Evolutionary conservation across 2,329 filamentous ascomycete species (phyloP), one percentile per base, ranked within the genome.

Genomic region (Mycogone perniciosa): DNA sequence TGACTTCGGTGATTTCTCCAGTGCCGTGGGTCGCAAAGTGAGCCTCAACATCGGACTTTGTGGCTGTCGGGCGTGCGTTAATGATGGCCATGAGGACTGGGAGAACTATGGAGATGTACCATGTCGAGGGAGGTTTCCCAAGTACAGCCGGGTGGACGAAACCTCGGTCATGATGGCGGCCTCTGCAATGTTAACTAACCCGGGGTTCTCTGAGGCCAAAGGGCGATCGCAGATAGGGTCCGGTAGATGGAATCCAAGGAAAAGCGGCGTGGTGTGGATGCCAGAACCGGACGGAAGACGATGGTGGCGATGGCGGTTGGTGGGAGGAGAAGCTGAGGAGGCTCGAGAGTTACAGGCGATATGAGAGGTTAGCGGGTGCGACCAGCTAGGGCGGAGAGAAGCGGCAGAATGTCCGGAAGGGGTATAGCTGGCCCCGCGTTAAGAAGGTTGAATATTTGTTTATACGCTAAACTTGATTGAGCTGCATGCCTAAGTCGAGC

Each of bases 1-100:
- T 99, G 76, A 99, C 92, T 76, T 99, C 93, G 61, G 88, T 93
- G 69, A 99, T 97, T 71, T 96, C 90, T 71, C 93, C 93, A 62
- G 90, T 92, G 68, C 92, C 93, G 84, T 96, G 90, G 66, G 85
- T 89, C 70, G 86, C 86, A 75, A 99, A 99, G 73, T 97, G 92
- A 64, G 85, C 83, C 75, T 97, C 91, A 70, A 99, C 87, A 70
- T 99, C 92, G 72, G 88, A 84, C 78, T 97, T 97, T 73, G 91
- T 96, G 76, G 89, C 91, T 95, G 75, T 69, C 69, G 65, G 68
- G 64, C 65, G 45, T 64, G 58, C 65, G 74, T 78, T 69, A 80
- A 76, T 66, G 58, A 66, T 57, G 59, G 58, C 61, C 62, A 62
- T 40, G 44, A 57, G 59, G 61, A 56, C 56, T 51, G 57, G 56